Conservation (phyloP, 225 moss, liverwort and hornwort species). For the Marchantia polymorpha region DNA sequence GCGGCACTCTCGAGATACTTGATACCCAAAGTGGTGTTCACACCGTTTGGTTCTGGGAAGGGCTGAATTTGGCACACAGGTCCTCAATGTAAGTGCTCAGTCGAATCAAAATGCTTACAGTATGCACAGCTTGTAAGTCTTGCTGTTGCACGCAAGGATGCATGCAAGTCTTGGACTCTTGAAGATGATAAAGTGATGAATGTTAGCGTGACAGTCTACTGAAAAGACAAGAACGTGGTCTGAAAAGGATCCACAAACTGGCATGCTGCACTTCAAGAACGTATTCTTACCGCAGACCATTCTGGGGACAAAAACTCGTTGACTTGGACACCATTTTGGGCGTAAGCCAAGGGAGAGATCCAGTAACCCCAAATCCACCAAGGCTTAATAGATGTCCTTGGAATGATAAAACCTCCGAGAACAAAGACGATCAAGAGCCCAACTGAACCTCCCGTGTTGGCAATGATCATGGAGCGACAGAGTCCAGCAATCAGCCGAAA, state of each 20-base stretch:
- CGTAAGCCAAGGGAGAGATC: slow-evolving; percentile 46
- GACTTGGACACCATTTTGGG: slow-evolving; percentile 37
- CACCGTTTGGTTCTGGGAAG: background rate
- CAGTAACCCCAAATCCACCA: slow-evolving; percentile 61
- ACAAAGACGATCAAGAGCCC: slow-evolving; percentile 38
- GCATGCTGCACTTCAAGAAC: too few species aligned
- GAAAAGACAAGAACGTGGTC: too few species aligned
- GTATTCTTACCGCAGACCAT: slow-evolving; percentile 31
- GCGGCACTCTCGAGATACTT: slow-evolving; percentile 16
- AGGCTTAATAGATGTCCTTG: slow-evolving; percentile 38
- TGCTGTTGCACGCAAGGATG: too few species aligned
- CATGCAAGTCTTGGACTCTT: too few species aligned
- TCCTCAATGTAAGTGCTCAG: too few species aligned
- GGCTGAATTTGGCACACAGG: background rate
- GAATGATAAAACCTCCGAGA: slow-evolving; percentile 47
- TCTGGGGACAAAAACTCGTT: slow-evolving; percentile 43
- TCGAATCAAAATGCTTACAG: too few species aligned
- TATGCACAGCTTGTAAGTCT: too few species aligned
- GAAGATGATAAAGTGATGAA: too few species aligned
- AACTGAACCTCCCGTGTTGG: slow-evolving; percentile 47
- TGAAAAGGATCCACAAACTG: too few species aligned
- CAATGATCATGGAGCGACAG: slow-evolving; percentile 40
- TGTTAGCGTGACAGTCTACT: too few species aligned
- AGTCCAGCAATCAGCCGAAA: slow-evolving; percentile 41
- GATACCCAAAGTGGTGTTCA: slow-evolving; percentile 13